Percentiles rank a stretch among this genome's conserved stretches.
Conservation (phyloP, 495 filamentous ascomycete species). For the Lepidopterella palustris region DNA sequence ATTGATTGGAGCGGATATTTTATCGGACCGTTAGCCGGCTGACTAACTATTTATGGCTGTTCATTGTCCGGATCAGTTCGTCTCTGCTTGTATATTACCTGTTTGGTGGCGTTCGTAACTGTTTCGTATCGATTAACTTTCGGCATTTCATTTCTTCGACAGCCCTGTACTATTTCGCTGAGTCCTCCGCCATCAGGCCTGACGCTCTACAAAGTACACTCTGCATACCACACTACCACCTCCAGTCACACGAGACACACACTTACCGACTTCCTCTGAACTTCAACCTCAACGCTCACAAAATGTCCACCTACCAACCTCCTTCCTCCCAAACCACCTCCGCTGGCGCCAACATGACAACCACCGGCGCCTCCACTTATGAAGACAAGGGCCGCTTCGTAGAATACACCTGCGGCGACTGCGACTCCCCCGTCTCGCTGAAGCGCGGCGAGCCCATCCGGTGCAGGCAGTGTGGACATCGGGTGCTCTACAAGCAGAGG, state of each 20-base stretch:
- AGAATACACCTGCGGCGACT: constrained; percentile 90
- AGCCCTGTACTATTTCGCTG: too few species aligned
- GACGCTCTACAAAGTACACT: too few species aligned
- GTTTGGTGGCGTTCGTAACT: too few species aligned
- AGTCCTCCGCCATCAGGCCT: too few species aligned
- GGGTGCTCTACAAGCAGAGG: constrained; percentile 94
- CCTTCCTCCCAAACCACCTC: constrained; percentile 22
- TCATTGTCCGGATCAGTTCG: too few species aligned
- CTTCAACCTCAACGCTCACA: not conserved
- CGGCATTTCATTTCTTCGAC: too few species aligned
- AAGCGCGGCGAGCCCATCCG: constrained; percentile 82
- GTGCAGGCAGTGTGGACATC: constrained; percentile 93
- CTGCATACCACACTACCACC: too few species aligned
- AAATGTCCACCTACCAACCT: constrained; percentile 4
- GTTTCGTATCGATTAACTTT: too few species aligned
- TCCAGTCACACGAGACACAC: not conserved
- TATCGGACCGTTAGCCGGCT: too few species aligned
- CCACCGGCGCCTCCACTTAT: constrained; percentile 29
- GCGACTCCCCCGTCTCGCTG: constrained; percentile 71
- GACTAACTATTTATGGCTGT: too few species aligned
- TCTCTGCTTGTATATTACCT: too few species aligned
- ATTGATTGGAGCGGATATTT: too few species aligned
- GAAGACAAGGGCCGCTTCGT: constrained; percentile 44
- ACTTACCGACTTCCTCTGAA: not conserved
- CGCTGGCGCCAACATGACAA: constrained; percentile 7